A percentile compares a stretch with the other conserved stretches of the same genome.
phyloP scores from a whole-genome alignment of 345 rosid genomes.

The Populus ilicifolia region DNA sequence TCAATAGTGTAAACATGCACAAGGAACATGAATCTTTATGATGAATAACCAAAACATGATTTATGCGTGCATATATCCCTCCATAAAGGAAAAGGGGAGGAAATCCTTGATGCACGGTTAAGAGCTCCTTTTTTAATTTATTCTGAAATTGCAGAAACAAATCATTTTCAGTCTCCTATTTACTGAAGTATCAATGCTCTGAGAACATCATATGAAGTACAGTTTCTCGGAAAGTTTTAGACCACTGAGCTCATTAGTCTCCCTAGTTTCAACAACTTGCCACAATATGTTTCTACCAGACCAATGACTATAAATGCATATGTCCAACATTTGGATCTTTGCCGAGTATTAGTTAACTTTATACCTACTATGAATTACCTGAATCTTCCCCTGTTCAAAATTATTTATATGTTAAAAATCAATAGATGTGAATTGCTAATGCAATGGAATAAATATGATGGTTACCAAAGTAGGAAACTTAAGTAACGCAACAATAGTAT shows the following conservation, averaged over 20 bases:
- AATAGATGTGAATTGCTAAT: neutral
- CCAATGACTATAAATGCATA: neutral
- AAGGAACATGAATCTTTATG: neutral
- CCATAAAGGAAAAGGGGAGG: neutral
- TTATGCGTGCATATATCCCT: neutral
- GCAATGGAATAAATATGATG: neutral
- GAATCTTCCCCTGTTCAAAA: neutral
- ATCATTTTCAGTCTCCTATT: neutral
- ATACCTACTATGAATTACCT: neutral
- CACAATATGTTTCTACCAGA: neutral
- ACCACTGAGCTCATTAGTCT: neutral
- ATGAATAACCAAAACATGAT: neutral
- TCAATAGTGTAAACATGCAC: neutral
- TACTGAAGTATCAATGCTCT: neutral
- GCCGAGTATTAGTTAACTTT: neutral
- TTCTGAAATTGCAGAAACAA: neutral
- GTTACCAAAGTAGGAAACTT: neutral
- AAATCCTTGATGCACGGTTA: neutral
- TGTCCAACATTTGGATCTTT: neutral
- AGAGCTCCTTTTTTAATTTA: neutral
- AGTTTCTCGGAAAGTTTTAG: neutral
- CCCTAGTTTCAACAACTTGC: neutral
- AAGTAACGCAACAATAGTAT: neutral
- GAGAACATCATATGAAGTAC: neutral
- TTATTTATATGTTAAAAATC: neutral